Evolutionary conservation across 805 yeast species (phyloP).

Genomic region (Osmozyma mogii): DNA sequence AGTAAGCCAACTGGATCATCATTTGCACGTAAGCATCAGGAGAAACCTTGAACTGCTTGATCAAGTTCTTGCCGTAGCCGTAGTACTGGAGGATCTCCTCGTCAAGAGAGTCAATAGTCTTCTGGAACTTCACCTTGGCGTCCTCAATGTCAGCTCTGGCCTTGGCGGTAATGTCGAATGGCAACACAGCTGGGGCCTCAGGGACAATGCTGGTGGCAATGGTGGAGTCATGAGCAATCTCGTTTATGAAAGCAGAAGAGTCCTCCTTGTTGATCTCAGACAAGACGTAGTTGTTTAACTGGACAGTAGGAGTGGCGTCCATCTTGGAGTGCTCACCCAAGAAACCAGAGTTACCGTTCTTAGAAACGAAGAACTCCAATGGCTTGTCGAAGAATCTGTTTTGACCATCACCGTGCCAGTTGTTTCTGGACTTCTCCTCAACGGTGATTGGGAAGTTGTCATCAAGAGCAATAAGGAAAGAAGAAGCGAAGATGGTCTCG

Average conservation of each 20-base stretch:
- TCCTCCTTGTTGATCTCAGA: constrained; percentile 46
- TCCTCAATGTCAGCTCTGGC: constrained; percentile 42
- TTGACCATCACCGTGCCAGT: constrained; percentile 94
- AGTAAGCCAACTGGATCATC: constrained; percentile 85
- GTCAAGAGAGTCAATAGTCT: constrained; percentile 59
- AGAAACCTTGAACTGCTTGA: constrained; percentile 75
- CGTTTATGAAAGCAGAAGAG: constrained; percentile 22
- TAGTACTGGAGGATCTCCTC: constrained; percentile 72
- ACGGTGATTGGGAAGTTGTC: constrained; percentile 62
- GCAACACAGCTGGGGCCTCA: constrained; percentile 22
- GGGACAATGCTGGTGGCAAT: constrained; percentile 8
- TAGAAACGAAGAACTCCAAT: constrained; percentile 70
- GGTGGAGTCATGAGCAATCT: constrained; percentile 13
- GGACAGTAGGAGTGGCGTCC: constrained; percentile 96
- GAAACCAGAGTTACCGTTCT: constrained; percentile 85
- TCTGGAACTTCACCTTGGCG: constrained; percentile 51
- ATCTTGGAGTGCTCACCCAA: constrained; percentile 94
- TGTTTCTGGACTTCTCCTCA: constrained; percentile 74
- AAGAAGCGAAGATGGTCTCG: constrained; percentile 62
- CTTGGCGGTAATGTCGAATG: constrained; percentile 52
- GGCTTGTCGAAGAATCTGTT: constrained; percentile 94
- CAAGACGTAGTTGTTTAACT: constrained; percentile 71
- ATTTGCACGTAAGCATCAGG: constrained; percentile 94
- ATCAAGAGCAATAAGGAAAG: constrained; percentile 79
- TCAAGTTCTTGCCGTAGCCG: constrained; percentile 79